Conservation (phyloP, 345 rosid genomes). For the Geranium brycei region DNA sequence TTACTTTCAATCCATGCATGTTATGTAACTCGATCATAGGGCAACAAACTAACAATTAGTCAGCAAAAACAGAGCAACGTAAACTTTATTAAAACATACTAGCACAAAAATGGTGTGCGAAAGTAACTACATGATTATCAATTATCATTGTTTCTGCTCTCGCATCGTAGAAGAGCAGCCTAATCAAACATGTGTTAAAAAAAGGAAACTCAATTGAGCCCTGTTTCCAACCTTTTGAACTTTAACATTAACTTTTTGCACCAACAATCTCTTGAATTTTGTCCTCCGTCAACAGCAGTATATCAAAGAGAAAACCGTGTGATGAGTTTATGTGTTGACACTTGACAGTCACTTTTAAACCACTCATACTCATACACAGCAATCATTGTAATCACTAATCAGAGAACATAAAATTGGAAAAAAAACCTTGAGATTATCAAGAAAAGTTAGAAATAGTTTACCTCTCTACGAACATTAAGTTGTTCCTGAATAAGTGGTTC, state of each 20-base stretch:
- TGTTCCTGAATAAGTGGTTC: conserved; percentile 68
- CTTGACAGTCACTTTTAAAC: neutral
- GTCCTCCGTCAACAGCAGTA: neutral
- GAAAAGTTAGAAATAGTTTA: conserved; percentile 13
- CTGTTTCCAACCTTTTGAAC: too few species aligned
- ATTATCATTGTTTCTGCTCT: too few species aligned
- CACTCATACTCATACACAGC: neutral
- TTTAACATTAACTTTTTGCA: neutral
- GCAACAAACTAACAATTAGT: neutral
- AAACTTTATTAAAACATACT: neutral
- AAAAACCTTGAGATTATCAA: neutral
- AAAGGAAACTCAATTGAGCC: too few species aligned
- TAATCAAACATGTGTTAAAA: too few species aligned
- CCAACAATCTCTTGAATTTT: neutral
- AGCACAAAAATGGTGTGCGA: neutral
- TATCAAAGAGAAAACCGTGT: neutral
- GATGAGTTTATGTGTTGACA: neutral
- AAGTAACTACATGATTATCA: neutral
- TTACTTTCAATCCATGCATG: neutral
- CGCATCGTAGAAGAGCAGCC: too few species aligned
- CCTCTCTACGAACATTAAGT: conserved; percentile 72
- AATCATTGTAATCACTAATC: neutral
- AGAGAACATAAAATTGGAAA: neutral
- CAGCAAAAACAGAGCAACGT: neutral
- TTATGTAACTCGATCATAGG: neutral